A percentile compares a stretch with the other conserved stretches of the same genome.
These are phyloP conservation scores for Astragalus membranaceus DNA, from an alignment of 306 rosid species.

Conservation along the genomic window DNA sequence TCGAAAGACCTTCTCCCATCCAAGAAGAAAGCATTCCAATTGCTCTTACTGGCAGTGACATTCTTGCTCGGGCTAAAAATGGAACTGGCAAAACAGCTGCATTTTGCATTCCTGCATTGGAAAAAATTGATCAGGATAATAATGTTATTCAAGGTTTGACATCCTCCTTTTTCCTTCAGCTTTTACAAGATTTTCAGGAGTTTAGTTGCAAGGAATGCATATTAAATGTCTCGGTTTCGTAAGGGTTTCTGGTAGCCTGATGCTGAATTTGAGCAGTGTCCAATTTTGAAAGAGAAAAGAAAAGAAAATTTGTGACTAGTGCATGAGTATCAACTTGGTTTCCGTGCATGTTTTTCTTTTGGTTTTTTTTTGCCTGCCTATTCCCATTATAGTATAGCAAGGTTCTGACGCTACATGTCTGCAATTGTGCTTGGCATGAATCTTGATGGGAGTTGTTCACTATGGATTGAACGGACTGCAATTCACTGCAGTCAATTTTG, in stretches of 20 bases:
- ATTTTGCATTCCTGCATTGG: slow-evolving; percentile 94
- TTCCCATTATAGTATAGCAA: background rate
- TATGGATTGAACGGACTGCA: too few species aligned
- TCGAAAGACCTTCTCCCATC: slow-evolving; percentile 97
- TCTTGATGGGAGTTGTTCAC: too few species aligned
- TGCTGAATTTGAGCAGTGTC: background rate
- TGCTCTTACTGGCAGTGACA: slow-evolving; percentile 97
- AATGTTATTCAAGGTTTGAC: slow-evolving; percentile 79
- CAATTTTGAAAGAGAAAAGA: background rate
- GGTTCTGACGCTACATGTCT: background rate
- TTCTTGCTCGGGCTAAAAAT: slow-evolving; percentile 97
- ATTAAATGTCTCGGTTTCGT: background rate
- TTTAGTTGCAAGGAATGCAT: background rate
- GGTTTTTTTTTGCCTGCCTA: background rate
- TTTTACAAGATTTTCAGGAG: background rate
- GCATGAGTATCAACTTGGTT: background rate
- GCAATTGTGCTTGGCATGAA: background rate
- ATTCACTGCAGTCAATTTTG: too few species aligned
- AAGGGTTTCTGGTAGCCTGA: background rate
- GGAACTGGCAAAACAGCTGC: slow-evolving; percentile 99
- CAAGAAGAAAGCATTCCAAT: slow-evolving; percentile 99
- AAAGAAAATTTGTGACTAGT: background rate
- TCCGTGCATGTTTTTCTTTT: background rate
- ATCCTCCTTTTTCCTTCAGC: background rate
- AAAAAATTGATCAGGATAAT: slow-evolving; percentile 92